Conservation (phyloP, 257 asterid genomes). For the Solanum chiquidenum region DNA sequence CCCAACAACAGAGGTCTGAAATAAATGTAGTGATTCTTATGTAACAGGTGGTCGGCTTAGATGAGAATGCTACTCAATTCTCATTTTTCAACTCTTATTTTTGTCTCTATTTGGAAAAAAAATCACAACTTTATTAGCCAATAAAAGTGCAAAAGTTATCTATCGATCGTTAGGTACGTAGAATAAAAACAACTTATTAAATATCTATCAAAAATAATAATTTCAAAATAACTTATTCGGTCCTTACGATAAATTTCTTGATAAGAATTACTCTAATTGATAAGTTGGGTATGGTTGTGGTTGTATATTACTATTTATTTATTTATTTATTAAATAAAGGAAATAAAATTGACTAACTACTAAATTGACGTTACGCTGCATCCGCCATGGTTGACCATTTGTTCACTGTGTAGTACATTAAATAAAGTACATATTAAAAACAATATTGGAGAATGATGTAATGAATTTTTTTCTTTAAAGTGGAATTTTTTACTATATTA, state of each 20-base stretch:
- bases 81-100: not conserved
- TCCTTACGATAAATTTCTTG: fast-evolving
- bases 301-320: no score
- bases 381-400: not conserved
- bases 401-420: not conserved
- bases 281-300: not conserved
- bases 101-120: not conserved
- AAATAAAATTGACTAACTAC: not conserved
- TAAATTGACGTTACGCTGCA: not conserved
- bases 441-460: not conserved
- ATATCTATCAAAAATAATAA: no score
- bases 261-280: not conserved
- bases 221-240: no score
- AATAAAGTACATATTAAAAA: not conserved
- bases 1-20: not conserved
- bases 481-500: not conserved
- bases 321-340: no score
- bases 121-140: not conserved
- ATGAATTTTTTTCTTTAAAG: no score
- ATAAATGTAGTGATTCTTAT: not conserved
- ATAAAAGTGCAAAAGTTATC: not conserved
- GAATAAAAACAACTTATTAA: fast-evolving
- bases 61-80: not conserved
- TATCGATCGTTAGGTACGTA: fast-evolving
- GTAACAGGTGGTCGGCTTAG: not conserved